Percentiles rank a stretch among this genome's conserved stretches.
Conservation (phyloP, 495 filamentous ascomycete species). For the Beverwykella pulmonaria region DNA sequence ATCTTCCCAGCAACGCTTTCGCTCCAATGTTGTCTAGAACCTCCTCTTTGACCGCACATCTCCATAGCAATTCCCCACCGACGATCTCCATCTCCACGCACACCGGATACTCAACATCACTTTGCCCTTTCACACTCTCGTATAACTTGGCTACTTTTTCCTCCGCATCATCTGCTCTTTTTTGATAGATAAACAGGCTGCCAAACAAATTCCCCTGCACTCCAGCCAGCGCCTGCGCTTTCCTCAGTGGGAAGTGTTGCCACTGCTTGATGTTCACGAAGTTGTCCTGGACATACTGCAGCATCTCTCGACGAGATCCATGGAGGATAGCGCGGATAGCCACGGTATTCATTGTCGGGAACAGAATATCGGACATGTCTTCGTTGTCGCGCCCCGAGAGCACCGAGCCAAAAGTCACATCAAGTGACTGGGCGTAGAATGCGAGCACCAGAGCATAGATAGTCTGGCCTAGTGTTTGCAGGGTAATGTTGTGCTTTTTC, state of each 20-base stretch:
- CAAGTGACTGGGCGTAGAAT: conserved; percentile 55
- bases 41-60: conserved; percentile 65
- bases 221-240: conserved; percentile 55
- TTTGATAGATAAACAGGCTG: conserved; percentile 73
- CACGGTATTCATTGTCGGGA: conserved; percentile 80
- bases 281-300: conserved; percentile 62
- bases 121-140: conserved; percentile 59
- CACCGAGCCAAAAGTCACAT: conserved; percentile 71
- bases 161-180: conserved; percentile 11
- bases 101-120: conserved; percentile 75
- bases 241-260: conserved; percentile 69
- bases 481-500: conserved; percentile 58
- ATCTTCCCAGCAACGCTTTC: conserved; percentile 51
- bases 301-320: conserved; percentile 61
- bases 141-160: conserved; percentile 46
- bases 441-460: conserved; percentile 68
- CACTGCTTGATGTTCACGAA: conserved; percentile 56
- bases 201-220: conserved; percentile 50
- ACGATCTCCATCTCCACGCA: conserved; percentile 74
- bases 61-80: conserved; percentile 60
- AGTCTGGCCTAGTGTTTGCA: conserved; percentile 67
- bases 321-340: conserved; percentile 65
- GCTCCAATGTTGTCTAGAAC: conserved; percentile 52
- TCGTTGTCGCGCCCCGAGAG: conserved; percentile 69
- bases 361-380: conserved; percentile 61